Evolutionary conservation across 2,329 filamentous ascomycete species (phyloP).

Genomic region (Teratosphaeriaceae sp.): DNA sequence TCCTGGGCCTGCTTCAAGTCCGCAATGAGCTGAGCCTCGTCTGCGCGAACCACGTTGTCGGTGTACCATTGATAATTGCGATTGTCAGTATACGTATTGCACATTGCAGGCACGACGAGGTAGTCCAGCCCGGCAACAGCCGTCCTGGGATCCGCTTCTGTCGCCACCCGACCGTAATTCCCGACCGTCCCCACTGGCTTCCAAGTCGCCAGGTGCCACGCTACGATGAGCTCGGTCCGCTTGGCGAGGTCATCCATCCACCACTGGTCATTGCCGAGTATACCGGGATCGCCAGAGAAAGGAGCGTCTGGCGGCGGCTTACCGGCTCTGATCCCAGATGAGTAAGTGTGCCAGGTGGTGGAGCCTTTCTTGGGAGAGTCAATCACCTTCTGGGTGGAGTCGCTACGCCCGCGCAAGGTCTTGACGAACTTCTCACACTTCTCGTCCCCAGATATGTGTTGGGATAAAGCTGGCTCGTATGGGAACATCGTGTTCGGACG

Average conservation of each 20-base stretch:
- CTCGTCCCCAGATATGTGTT: too few relatives aligned
- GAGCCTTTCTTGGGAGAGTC: neutral
- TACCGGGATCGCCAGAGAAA: neutral
- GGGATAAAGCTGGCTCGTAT: too few relatives aligned
- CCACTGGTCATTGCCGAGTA: neutral
- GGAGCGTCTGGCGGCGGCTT: neutral
- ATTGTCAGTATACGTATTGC: too few relatives aligned
- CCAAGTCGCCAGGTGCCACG: neutral
- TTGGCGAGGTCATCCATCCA: neutral
- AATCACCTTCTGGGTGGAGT: neutral
- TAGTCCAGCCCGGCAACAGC: too few relatives aligned
- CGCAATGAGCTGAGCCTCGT: neutral
- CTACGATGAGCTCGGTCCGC: neutral
- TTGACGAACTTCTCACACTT: too few relatives aligned
- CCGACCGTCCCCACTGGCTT: neutral
- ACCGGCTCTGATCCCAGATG: neutral
- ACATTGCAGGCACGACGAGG: too few relatives aligned
- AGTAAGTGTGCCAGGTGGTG: neutral
- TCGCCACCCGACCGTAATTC: neutral
- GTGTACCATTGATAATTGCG: too few relatives aligned
- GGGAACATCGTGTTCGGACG: neutral
- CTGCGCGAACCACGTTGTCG: neutral
- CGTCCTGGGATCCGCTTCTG: neutral
- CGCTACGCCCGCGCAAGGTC: neutral
- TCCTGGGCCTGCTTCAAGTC: neutral